Base-by-base conservation (phyloP, 345 rosid species). In the Salix koriyanagi region DNA sequence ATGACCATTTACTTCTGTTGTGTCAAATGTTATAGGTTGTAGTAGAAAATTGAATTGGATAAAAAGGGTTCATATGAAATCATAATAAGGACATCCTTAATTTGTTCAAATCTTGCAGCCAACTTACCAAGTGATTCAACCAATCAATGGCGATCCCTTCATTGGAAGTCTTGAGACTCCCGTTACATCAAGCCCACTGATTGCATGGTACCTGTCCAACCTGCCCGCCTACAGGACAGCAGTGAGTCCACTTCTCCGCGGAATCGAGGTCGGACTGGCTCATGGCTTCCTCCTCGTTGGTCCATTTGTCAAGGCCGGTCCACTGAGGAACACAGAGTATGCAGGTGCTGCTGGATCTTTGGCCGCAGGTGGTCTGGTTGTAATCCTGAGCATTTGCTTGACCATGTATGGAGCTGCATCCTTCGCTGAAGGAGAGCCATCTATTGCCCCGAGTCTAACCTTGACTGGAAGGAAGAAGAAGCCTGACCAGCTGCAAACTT, bases 91-190 rank as follows among this genome's bases (percentile, higher is more conserved):
- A 56, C 4, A 3, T 23, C 28, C 28, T 25, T 34, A 34, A 34
- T 34, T n/a, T 58, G 62, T 58, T 58, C 62, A n/a, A 58, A 23
- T 68, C 26, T 1, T 78, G 79, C 91, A 92, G 98, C 91, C 94
- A 82, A 96, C 92, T 18, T 96, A 83, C 84, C 97, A 96, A 87
- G 99, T 96, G 75, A 5, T 96, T 65, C 92, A 96, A 84, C 99
- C 99, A 68, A 92, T 96, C 85, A 93, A 96, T 50, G 98, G 97
- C 5, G 99, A 96, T 75, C 99, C 99, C 2, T 96, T 93, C 90
- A 93, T 93, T 30, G 99, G 98, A 77, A 96, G 97, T 83, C 91
- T 96, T 4, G 99, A 96, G 84, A 93, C 98, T 70, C 98, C 98
- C 7, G 83, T 92, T 4, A 96, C 99, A 56, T 93, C 98, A 39